A percentile compares a stretch with the other conserved stretches of the same genome.
Conservation (phyloP, 345 rosid species). For the Ailanthus altissimus region DNA sequence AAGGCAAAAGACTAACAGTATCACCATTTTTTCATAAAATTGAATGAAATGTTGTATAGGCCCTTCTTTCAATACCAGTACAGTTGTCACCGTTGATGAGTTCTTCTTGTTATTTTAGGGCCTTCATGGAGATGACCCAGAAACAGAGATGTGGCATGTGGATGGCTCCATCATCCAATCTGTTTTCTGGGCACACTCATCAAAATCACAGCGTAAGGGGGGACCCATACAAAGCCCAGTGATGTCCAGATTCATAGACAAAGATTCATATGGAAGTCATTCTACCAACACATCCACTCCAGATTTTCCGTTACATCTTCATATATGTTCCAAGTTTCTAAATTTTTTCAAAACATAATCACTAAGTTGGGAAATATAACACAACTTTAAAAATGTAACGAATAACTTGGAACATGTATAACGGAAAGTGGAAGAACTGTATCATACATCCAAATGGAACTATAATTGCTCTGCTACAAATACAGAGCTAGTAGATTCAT, state of each 20-base stretch:
- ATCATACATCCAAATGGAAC: no score
- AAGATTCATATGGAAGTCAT: neutral
- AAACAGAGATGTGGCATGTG: neutral
- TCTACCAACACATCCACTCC: no score
- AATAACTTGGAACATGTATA: no score
- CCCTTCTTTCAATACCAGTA: neutral
- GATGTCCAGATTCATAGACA: constrained; percentile 1
- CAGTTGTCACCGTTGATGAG: neutral
- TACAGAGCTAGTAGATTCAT: no score
- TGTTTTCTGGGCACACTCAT: neutral
- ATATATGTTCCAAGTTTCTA: no score
- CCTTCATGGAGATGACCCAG: constrained; percentile 7
- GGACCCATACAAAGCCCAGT: neutral
- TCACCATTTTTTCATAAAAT: neutral
- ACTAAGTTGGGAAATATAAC: no score
- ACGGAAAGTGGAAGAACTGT: no score
- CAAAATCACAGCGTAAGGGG: neutral
- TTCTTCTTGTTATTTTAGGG: neutral
- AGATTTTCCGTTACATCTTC: no score
- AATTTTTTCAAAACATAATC: no score
- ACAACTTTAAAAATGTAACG: no score
- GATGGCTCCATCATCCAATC: neutral
- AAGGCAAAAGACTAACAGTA: neutral
- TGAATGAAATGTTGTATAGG: neutral
- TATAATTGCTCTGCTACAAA: no score